Base-by-base conservation (phyloP, 768 basidiomycete species). In the Strobilomyces dryophilus region DNA sequence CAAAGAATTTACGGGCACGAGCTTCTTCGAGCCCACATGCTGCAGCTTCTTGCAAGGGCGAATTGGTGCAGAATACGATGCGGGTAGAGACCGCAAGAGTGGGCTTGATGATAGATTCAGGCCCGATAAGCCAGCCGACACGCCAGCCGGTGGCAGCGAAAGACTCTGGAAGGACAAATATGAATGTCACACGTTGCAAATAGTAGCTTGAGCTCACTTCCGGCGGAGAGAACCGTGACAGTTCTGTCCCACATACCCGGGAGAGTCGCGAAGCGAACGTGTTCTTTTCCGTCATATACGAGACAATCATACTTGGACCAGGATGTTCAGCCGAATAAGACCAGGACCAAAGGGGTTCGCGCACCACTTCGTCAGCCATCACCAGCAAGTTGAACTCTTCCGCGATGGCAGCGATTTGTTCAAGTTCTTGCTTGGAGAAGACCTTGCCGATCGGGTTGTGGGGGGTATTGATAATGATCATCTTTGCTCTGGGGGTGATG, bases 371-470 rank as follows among this genome's bases (percentile, higher is more conserved):
- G 70, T 99, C 97, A 2, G 94, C 74, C 81, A 98, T 87, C 32
- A 98, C 85, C 36, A 99, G 74, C 21, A 98, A 79, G 66, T 99
- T 93, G 70, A 88, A 87, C 72, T 98, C 92, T 65, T 92, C 83
- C 4, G 95, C 94, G 21, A 99, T 71, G 47, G 77, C 81, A 29
- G 95, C 95, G 52, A 99, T 92, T 48, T 79, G 75, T 58, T 89
- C 84, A 3, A 99, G 79, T 68, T 99, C 97, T 45, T 78, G 65
- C 52, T 79, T 79, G 7, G 85, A 88, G 68, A 97, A 98, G 34
- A 98, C 92, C 71, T 99, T 99, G 45, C 97, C 97, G n/a, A 98
- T 81, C 21, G 97, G 97, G 70, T 98, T 98, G 71, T 98, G 95
- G 7, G 95, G 93, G 2, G 95, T 98, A 71, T 97, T 98, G 61